Evolutionary conservation across 805 yeast species (phyloP), one percentile per base, ranked within the genome.

Genomic region (Ogataea pini): DNA sequence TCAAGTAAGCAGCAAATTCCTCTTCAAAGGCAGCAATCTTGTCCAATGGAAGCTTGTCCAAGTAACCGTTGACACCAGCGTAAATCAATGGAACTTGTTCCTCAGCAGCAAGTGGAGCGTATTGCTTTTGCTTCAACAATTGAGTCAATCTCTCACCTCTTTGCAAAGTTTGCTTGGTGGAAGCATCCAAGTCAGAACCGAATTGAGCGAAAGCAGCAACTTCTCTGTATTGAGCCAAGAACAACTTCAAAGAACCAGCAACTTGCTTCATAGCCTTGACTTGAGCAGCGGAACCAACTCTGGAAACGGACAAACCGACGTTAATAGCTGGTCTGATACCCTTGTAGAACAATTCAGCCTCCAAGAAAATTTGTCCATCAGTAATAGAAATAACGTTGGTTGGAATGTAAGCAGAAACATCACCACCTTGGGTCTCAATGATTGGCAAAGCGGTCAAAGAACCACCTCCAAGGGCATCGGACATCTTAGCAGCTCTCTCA

Each of bases 111-210:
- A 92, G 79, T 74, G 99, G 99, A 67, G 86, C 68, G 83, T 84
- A 89, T 83, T 94, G 99, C 76, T 84, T 87, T 83, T 94, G 99
- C 80, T 92, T 91, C 76, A 94, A 85, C 76, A 94, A 81, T 82
- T 91, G 98, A 67, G 99, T 94, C 72, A 94, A 87, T 83, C 99
- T 92, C 86, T 94, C 99, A 90, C 99, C 99, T 87, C 99, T 91
- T 69, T 81, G 79, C 75, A 94, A 85, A 70, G 99, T 94, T 82
- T 90, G 97, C 83, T 92, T 94, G 77, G 99, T 94, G 54, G 97
- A 90, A 66, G 99, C 98, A 78, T 94, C 99, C 76, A 94, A 85
- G 79, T 94, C 99, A 65, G 99, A 94, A 86, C 99, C 99, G 84
- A 94, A 94, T 84, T 94, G 99, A 69, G 99, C 99, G 77, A 94